Evolutionary conservation across 228 moss, liverwort and hornwort genomes (phyloP), one percentile per base, ranked within the genome.

Genomic region (Sphagnum magellanicum): DNA sequence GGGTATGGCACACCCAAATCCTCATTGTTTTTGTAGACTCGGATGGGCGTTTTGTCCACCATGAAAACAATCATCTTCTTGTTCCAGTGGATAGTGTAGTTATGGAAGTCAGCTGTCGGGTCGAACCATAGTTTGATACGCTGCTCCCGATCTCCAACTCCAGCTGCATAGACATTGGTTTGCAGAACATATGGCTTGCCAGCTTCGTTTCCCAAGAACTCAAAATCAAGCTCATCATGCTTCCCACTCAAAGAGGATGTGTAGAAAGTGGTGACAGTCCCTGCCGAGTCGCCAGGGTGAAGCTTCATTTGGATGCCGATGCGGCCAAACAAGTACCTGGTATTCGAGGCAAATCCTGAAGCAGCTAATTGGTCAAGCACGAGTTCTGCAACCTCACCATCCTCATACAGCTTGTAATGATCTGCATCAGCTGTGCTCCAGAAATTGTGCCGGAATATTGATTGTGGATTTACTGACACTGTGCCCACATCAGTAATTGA

Each of bases 221-320:
- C 95, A 63, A 92, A 95, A 60, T 95, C 95, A 11, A 95, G 79
- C 68, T 95, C 95, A 67, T 95, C 95, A 50, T 95, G 94, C 64
- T 72, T 71, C 63, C 81, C 84, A 71, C 88, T 88, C 47, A 75
- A 47, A 49, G 95, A 95, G 47, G 95, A 86, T 48, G 77, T 82
- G 65, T 86, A 86, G 62, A 82, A 86, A 64, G 82, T 86, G 63
- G 82, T 86, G 13, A 86, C 86, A 11, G 86, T 86, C 67, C 86
- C 82, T 13, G 86, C 82, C 61, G 86, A 86, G 62, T 86, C 86
- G 8, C 86, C 82, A 2, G 82, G 71, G 70, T 86, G 86, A 67
- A 86, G 82, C 74, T 82, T 86, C 71, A 86, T 78, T 77, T 78
- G 79, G 52, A 86, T 79, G 46, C 79, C 77, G 32, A 86, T 73